Evolutionary conservation across 2,329 filamentous ascomycete genomes (phyloP), one percentile per base, ranked within the genome.

Genomic region (Magnaporthiopsis poae): DNA sequence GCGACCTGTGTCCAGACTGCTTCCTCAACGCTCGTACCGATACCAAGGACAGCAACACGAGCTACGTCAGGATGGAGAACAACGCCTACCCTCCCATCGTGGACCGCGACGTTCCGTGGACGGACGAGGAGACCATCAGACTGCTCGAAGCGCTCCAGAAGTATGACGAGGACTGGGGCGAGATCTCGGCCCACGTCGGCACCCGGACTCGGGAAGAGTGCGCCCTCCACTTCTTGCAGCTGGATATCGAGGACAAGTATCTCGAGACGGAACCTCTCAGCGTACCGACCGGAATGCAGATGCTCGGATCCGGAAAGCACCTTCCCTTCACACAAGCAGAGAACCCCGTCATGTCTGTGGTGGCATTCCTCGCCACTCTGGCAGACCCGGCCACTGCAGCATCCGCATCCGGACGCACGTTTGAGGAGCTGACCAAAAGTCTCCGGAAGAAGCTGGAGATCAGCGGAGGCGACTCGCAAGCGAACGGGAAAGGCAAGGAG

Each of bases 211-310:
- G 92, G 65, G 96, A 99, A 77, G 94, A 99, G 79, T 99, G 95
- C 76, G 94, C 98, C 21, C 84, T 98, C 72, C 95, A 97, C 75
- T 99, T 99, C 80, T 78, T 99, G 70, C 92, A 97, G 74, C 83
- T 99, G 52, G 94, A 97, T 71, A 99, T 99, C 69, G 95, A 98
- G 76, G 94, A 97, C 80, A 96, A 96, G 76, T 99, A 97, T 74
- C 82, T 97, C 12, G 93, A 98, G 72, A 87, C 91, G 9, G 88
- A 94, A 72, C 82, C 84, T 9, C 77, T 84, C 65, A 81, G 80
- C 67, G 81, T 81, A 63, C 83, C 82, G 13, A 84, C 80, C 0
- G 85, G 87, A 9, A 80, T 90, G 66, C 81, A 86, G 66, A 81
- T 90, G 81, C 81, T 95, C 52, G 89, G 90, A 46, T 84, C 87